These are phyloP conservation scores for Phyllosticta ampelicida DNA, from an alignment of 2,329 filamentous ascomycete genomes.

Conservation along the genomic window DNA sequence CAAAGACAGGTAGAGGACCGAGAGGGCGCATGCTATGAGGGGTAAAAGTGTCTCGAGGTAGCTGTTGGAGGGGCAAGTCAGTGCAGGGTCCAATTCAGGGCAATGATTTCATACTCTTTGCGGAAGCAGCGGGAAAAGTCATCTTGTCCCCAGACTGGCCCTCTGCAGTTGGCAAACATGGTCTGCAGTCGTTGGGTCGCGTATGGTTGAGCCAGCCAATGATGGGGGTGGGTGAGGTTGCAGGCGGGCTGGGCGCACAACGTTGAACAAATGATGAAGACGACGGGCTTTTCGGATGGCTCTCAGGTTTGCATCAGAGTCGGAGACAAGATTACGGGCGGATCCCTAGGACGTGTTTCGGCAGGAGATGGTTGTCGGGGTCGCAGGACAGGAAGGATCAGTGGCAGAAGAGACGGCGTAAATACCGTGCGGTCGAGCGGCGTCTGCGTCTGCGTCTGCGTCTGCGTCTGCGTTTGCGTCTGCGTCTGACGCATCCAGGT, in stretches of 20 bases:
- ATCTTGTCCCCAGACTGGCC: constrained; percentile 49
- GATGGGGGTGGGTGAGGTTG: too few relatives aligned
- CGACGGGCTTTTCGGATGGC: background rate
- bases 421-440: background rate
- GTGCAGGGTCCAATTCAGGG: background rate
- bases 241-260: background rate
- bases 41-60: constrained; percentile 75
- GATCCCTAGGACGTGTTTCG: background rate
- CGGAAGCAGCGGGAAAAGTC: constrained; percentile 54
- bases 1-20: constrained; percentile 53
- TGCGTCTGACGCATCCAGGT: background rate
- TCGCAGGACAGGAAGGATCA: background rate
- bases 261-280: background rate
- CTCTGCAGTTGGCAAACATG: constrained; percentile 48
- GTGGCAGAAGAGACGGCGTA: constrained; percentile 1
- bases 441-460: background rate
- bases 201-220: constrained; percentile 1
- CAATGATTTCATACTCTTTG: constrained; percentile 44
- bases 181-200: constrained; percentile 18
- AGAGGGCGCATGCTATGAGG: constrained; percentile 57
- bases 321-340: background rate
- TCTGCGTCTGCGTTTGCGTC: background rate
- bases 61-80: constrained; percentile 33
- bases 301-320: background rate
- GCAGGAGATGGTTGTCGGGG: background rate